Evolutionary conservation across 148 eudicot species (phyloP).

Genomic region (Beta vulgaris): DNA sequence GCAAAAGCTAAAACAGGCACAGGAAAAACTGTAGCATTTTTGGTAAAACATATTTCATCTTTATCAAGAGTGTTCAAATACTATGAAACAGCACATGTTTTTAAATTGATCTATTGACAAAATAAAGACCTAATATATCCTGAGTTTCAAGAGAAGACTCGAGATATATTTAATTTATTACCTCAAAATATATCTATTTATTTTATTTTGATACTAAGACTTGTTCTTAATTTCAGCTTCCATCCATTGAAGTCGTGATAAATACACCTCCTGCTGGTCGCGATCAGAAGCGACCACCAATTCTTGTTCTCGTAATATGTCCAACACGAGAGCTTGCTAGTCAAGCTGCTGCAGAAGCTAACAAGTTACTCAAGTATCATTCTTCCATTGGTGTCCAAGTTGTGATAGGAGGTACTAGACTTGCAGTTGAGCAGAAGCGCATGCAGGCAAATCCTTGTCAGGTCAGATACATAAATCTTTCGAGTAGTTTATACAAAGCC

Average conservation of each 20-base stretch:
- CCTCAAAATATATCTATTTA: neutral
- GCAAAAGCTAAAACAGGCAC: conserved; percentile 99
- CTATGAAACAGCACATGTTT: neutral
- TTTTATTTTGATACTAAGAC: neutral
- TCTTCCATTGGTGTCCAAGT: conserved; percentile 89
- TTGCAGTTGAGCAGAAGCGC: conserved; percentile 81
- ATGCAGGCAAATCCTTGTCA: conserved; percentile 90
- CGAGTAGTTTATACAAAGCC: neutral
- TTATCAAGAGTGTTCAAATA: neutral
- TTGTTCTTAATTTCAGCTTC: conserved; percentile 62
- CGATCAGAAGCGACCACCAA: conserved; percentile 77
- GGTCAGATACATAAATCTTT: conserved; percentile 37
- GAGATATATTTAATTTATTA: neutral
- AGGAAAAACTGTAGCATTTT: conserved; percentile 98
- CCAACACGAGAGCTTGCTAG: conserved; percentile 97
- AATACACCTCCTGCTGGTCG: conserved; percentile 58
- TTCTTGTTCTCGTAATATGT: conserved; percentile 85
- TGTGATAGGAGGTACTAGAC: conserved; percentile 94
- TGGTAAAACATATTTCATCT: conserved; percentile 49
- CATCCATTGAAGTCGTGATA: conserved; percentile 75
- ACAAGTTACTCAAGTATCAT: conserved; percentile 78
- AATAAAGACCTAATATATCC: neutral
- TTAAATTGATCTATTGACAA: neutral
- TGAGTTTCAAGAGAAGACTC: neutral
- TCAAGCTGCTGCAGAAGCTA: conserved; percentile 96